Evolutionary conservation across 2,329 filamentous ascomycete genomes (phyloP).

Genomic region (Neopestalotiopsis sp.): DNA sequence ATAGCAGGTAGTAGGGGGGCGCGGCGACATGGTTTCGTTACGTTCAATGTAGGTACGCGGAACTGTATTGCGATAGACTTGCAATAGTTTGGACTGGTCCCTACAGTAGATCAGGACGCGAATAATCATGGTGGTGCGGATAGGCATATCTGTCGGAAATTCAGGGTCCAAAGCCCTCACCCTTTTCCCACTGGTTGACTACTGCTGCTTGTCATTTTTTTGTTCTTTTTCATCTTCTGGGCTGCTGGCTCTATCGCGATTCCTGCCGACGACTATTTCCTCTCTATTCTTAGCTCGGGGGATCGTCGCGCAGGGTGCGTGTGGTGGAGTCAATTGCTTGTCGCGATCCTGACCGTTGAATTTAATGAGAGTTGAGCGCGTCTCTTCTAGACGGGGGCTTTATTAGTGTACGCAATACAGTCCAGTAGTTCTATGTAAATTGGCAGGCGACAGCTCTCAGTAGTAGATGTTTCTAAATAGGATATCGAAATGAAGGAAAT

Average conservation of each 20-base stretch:
- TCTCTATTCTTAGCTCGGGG: neutral
- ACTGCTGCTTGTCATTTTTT: neutral
- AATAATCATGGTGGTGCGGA: neutral
- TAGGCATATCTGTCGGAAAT: slow-evolving; percentile 8
- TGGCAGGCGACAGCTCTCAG: neutral
- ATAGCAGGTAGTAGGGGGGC: neutral
- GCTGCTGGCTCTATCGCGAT: too few species aligned
- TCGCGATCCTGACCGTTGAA: neutral
- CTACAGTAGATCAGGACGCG: slow-evolving; percentile 1
- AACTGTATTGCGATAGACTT: slow-evolving; percentile 11
- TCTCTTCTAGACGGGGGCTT: neutral
- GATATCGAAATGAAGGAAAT: neutral
- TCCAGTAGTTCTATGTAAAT: neutral
- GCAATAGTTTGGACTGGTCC: neutral
- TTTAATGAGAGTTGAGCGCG: neutral
- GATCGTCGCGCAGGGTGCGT: neutral
- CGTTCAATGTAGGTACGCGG: slow-evolving; percentile 14
- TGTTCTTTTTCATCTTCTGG: neutral
- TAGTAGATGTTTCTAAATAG: neutral
- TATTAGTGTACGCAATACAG: neutral
- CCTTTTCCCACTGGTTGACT: too few species aligned
- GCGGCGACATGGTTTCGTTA: neutral
- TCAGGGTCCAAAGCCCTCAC: slow-evolving; percentile 14
- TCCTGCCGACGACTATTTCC: neutral
- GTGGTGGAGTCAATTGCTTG: neutral